Evolutionary conservation across 2,329 filamentous ascomycete species (phyloP), one percentile per base, ranked within the genome.

Genomic region (Claviceps sp.): DNA sequence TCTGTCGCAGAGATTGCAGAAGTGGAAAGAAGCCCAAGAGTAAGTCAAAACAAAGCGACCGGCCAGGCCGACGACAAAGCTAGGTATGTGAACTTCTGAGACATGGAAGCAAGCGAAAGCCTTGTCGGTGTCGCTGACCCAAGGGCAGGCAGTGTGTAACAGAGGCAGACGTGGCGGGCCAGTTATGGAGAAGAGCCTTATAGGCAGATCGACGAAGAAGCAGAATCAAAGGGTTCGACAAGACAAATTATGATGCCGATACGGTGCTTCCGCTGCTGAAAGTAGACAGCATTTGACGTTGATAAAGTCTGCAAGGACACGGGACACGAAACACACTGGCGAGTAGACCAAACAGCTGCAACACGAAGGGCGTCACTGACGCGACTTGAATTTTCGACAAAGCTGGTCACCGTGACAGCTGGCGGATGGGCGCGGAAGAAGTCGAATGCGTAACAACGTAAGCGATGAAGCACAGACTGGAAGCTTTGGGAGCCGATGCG

Each of bases 71-170:
- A 43, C 47, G 43, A 53, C 43, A 44, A 42, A 34, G 46, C 37
- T 54, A 39, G 17, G 52, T 46, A 40, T 30, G 52, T 47, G 48
- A 42, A 38, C 44, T 53, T 46, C 48, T 48, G 39, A 55, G 40
- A 51, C 53, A 53, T 47, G 43, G 22, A 45, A 46, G 53, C 53
- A 55, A 49, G 48, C 44, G 50, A 48, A 45, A 38, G 47, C 19
- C 40, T 34, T 46, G 22, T 42, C 34, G 40, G 39, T n/a, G 47
- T 39, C 30, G 42, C 17, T 26, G 47, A 26, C 38, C 5, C 39
- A 38, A 22, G 48, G 38, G 38, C 47, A 48, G 38, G 47, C 11
- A 26, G 11, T 13, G 26, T 39, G n/a, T 16, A 39, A 24, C 50
- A 48, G 39, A 43, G 45, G 39, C 39, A 39, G 46, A n/a, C 38